These are phyloP conservation scores for Verticillium zaregamsianum DNA, from an alignment of 2,329 filamentous ascomycete genomes.

Conservation along the genomic window DNA sequence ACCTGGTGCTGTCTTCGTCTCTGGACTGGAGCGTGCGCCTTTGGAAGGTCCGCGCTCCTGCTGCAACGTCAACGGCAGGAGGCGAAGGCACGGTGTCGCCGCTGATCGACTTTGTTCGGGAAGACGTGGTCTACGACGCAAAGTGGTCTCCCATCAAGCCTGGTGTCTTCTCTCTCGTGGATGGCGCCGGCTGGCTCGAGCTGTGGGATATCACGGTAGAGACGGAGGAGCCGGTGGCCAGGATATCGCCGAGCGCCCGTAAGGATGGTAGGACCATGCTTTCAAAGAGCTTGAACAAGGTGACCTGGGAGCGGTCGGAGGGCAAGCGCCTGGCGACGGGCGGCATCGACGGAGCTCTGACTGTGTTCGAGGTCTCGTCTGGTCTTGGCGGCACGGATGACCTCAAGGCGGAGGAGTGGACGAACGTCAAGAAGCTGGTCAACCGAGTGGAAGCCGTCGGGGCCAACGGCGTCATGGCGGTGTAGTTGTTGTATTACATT, in stretches of 20 bases:
- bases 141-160: slow-evolving; percentile 94
- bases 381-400: slow-evolving; percentile 81
- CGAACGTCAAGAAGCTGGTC: slow-evolving; percentile 84
- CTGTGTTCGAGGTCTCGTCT: slow-evolving; percentile 85
- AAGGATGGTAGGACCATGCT: slow-evolving; percentile 65
- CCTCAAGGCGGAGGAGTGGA: slow-evolving; percentile 85
- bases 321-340: slow-evolving; percentile 85
- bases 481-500: slow-evolving; percentile 17
- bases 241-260: slow-evolving; percentile 66
- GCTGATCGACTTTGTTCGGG: slow-evolving; percentile 83
- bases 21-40: slow-evolving; percentile 97
- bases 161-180: slow-evolving; percentile 90
- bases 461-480: slow-evolving; percentile 41
- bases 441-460: slow-evolving; percentile 65
- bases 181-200: slow-evolving; percentile 87
- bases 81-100: slow-evolving; percentile 59
- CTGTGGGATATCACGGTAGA: slow-evolving; percentile 93
- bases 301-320: slow-evolving; percentile 89
- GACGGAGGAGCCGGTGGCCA: slow-evolving; percentile 84
- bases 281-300: slow-evolving; percentile 85
- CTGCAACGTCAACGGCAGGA: slow-evolving; percentile 61
- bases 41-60: slow-evolving; percentile 86
- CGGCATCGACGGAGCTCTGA: slow-evolving; percentile 85
- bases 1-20: slow-evolving; percentile 86
- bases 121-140: slow-evolving; percentile 95